Evolutionary conservation across 495 filamentous ascomycete species (phyloP), one percentile per base, ranked within the genome.

Genomic region (Immersiella caudata): DNA sequence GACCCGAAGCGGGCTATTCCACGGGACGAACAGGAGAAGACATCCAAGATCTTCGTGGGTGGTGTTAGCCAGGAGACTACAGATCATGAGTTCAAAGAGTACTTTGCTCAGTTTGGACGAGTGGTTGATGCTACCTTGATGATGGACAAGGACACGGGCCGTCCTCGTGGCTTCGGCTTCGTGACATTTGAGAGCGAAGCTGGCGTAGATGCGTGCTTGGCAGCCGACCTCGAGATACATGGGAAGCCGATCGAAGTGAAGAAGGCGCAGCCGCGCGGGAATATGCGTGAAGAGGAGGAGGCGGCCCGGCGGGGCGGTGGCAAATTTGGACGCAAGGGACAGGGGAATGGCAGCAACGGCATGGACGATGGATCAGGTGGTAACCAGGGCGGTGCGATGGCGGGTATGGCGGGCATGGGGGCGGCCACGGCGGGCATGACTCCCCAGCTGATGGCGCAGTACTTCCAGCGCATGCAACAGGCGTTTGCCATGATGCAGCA

Each of bases 141-240:
- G 95, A 99, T 99, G 86, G 95, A 99, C 78, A 99, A 99, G 79
- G 95, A 99, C 74, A 98, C 95, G 8, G 94, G 94, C 35, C 89
- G 95, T 24, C 95, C 95, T 3, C 89, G 95, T 67, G 95, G 95
- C 11, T 99, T 99, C 73, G 95, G 95, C n/a, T 99, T 99, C 73
- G 95, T 99, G 49, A 99, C 95, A 0, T 99, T 99, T 69, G 95
- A 99, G 77, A 94, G 90, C 71, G 95, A 98, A 72, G 90, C 91
- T 21, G 96, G 96, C 55, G 95, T 99, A 27, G 95, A 99, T 67
- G 91, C 91, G 50, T 94, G 93, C 54, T 86, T 98, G 12, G 87
- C 88, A 33, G 81, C 83, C 27, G 84, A 87, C n/a, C 83, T 98
- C 9, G 92, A 93, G 67, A 97, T 99, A 68, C 89, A 94, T 58